Base-by-base conservation (phyloP, 1,284 basidiomycete species). In the Leccinum solheimii region DNA sequence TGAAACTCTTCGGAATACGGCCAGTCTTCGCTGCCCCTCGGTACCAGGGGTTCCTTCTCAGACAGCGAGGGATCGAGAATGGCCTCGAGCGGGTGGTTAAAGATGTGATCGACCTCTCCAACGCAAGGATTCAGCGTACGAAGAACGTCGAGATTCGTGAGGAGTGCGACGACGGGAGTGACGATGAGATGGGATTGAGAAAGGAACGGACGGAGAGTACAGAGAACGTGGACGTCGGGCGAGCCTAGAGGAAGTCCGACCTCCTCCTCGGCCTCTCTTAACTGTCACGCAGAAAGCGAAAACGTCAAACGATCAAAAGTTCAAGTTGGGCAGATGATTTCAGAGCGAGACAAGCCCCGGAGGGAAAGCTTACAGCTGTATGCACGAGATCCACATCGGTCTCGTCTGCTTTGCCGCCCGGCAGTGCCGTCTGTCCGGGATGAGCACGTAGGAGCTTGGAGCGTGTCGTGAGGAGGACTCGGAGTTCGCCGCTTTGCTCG, bases 231-330 rank as follows among this genome's bases (percentile, higher is more conserved):
- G 10, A 94, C 76, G 57, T 83, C 72, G 0, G 86, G 81, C 51
- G 82, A 83, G 58, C 79, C 63, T 1, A 85, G 71, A 0, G 92
- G 88, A 1, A 95, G 79, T 1, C 76, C 84, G 14, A 94, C 88
- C 77, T 95, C 94, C 76, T 95, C 93, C 64, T 85, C 74, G 0
- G 93, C 94, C 76, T 95, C 93, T 63, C 93, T 81, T 52, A 83
- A 82, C 92, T 94, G 68, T 57, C 34, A 16, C 26, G 19, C 21
- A 27, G 21, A 57, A 57, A n/a, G 16, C 1, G n/a, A 27, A 21
- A 34, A 21, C 14, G 64, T 54, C 49, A 56, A 55, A 57, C 26
- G 7, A 23, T 36, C 19, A 48, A 55, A 14, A 10, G 11, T 23
- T 6, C 13, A 50, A 52, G 8, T 26, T 55, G 53, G 53, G 58